Base-by-base conservation (phyloP, 2,329 filamentous ascomycete species). In the Diaporthe aspalathi region DNA sequence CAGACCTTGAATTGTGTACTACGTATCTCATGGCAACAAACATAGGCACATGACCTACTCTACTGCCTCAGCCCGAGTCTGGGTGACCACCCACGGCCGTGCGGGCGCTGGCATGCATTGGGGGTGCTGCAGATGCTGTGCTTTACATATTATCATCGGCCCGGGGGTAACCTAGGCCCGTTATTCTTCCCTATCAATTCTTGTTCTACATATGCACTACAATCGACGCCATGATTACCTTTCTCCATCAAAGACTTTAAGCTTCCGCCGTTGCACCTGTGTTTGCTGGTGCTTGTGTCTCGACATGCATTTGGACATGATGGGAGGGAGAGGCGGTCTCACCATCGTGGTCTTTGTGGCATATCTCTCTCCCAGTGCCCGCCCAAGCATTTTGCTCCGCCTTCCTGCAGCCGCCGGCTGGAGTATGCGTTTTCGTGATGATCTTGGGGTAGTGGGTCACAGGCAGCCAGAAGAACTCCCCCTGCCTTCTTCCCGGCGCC, bases 11-110 rank as follows among this genome's bases (percentile, higher is more conserved):
- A 54, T 67, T 52, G n/a, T 67, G 52, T 53, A 53, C 50, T 32
- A 43, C 49, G 50, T 40, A 29, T 32, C 43, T 35, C 38, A 38
- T 50, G 29, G 45, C 60, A 67, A 50, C 60, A 70, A 70, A 54
- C 49, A 35, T 65, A 50, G 20, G 49, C 68, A 70, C 60, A 43
- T 57, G 60, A 70, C 40, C n/a, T 67, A 8, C 49, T 27, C 22
- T 40, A 27, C 32, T 24, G 8, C 40, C 50, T 70, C 11, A 65
- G 47, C 38, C 32, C 52, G 40, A 49, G 29, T 43, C 50, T 43
- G 32, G 22, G 38, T 20, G 50, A 6, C 38, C 49, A 45, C 20
- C 35, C 40, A 27, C 24, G 8, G 27, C 17, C 29, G 7, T 52
- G 47, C 52, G 47, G 40, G 35, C 35, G 49, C 17, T 60, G 43